Base-by-base conservation (phyloP, 1,284 basidiomycete genomes). In the Leccinum angustisporum region DNA sequence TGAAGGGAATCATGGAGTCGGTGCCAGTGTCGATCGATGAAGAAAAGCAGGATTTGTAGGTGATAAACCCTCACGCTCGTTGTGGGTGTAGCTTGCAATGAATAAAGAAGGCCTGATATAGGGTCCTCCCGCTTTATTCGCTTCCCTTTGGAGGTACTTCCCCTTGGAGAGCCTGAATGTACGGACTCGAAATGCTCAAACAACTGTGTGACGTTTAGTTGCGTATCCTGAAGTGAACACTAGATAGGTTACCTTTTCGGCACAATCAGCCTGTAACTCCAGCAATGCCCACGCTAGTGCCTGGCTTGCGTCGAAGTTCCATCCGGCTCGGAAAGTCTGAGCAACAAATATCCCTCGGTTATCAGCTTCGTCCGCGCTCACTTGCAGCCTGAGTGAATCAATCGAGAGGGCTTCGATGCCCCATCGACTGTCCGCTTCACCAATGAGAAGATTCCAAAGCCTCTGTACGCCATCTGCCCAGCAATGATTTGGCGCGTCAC, bases 181-280 rank as follows among this genome's bases (percentile, higher is more conserved):
- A 82, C 78, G 0, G 83, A 83, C 70, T 92, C 90, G 0, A 84
- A 86, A 53, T 85, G 72, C 63, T 81, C 70, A 67, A 84, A 87
- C 13, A 92, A 75, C 89, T 92, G 65, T 4, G 53, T 27, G 8
- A 57, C 40, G 51, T 59, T 73, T 30, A 76, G 68, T 48, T 33
- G 57, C 25, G 10, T 34, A 16, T 43, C 51, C 66, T 31, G 59
- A 18, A 61, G 25, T 61, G 50, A 18, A 6, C 27, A 61, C 43
- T 4, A 40, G 9, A 40, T 18, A 1, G 62, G 74, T 63, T 68
- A 93, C 92, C 78, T 87, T 85, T 56, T 83, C 81, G 9, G 85
- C 82, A 69, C 88, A 90, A 69, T 95, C 92, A 5, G 93, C 90
- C 63, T 92, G 90, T n/a, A 97, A 77, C 72, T 96, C 88, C 4